Base-by-base conservation (phyloP, 148 eudicot species). In the Rhododendron henanense region DNA sequence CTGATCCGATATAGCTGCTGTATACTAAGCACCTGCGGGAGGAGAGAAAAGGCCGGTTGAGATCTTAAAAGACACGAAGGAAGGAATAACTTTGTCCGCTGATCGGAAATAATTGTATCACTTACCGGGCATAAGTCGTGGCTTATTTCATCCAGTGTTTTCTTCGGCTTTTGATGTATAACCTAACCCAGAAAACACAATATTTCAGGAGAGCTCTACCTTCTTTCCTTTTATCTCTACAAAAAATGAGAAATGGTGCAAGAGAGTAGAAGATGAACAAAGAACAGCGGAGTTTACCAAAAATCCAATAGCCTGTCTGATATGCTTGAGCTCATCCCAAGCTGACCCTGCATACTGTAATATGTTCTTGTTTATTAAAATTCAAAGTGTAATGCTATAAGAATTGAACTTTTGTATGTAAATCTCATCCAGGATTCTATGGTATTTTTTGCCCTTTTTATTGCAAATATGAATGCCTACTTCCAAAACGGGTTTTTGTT, bases 281-380 rank as follows among this genome's bases (percentile, higher is more conserved):
- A 61, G 75, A 28, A 87, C 4, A 75, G 44, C 69, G 33, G 86
- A 76, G 82, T 41, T 79, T 92, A 97, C 98, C 94, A 95, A 89
- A 87, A 97, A 97, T 9, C 96, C 98, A 78, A 97, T 92, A 85
- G 99, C 99, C 88, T 97, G 99, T 88, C 99, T 91, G 84, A 97
- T 94, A 89, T 97, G 98, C 91, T 94, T 95, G 87, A 97, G 93
- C 88, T 95, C 98, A 84, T 97, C 98, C 99, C 99, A 95, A 16
- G 99, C 91, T 83, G 93, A 92, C 82, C 99, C 99, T 87, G 98
- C 98, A 89, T 95, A 95, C 98, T 97, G 95, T 88, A 88, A 45
- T 83, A 39, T 59, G 51, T 81, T 33, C 39, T 37, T 75, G 23
- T 65, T 80, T 84, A 16, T 51, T 50, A 59, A 31, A 25, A 25